A percentile compares a stretch with the other conserved stretches of the same genome.
phyloP scores from a whole-genome alignment of 192 early-diverging fungal species.

The Gamsiella multidivaricata region DNA sequence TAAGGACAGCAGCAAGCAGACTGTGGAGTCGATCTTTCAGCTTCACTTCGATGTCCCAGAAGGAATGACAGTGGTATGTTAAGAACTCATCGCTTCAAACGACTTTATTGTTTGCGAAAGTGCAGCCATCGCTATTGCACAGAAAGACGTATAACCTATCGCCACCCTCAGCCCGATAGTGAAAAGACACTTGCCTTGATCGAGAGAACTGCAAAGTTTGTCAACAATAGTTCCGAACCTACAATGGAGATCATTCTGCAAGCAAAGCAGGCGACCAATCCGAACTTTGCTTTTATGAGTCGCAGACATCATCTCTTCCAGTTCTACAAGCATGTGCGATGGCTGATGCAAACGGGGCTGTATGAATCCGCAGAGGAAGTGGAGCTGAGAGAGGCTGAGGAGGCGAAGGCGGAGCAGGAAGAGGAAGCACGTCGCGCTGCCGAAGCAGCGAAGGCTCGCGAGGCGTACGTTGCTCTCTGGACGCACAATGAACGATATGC shows the following conservation, averaged over 20 bases:
- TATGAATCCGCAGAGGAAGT: slow-evolving; percentile 60
- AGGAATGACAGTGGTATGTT: slow-evolving; percentile 57
- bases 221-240: slow-evolving; percentile 63
- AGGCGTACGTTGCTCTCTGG: slow-evolving; percentile 7
- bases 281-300: slow-evolving; percentile 77
- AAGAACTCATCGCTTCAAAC: neutral
- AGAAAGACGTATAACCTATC: too few relatives aligned
- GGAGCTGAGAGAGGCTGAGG: slow-evolving; percentile 31
- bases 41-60: slow-evolving; percentile 64
- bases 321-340: slow-evolving; percentile 77
- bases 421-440: slow-evolving; percentile 4
- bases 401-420: slow-evolving; percentile 39
- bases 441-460: neutral
- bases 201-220: slow-evolving; percentile 76
- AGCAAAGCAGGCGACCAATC: slow-evolving; percentile 78
- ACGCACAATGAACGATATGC: too few relatives aligned
- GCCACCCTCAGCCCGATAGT: slow-evolving; percentile 65
- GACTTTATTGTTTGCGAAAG: too few relatives aligned
- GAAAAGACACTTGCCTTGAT: slow-evolving; percentile 73
- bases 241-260: slow-evolving; percentile 79
- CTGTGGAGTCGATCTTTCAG: slow-evolving; percentile 23
- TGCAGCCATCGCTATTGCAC: too few relatives aligned
- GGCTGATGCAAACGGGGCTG: slow-evolving; percentile 70
- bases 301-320: slow-evolving; percentile 65
- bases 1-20: slow-evolving; percentile 7